A percentile compares a stretch with the other conserved stretches of the same genome.
phyloP scores from a whole-genome alignment of 106 monocot species.

The Acorus calamus region DNA sequence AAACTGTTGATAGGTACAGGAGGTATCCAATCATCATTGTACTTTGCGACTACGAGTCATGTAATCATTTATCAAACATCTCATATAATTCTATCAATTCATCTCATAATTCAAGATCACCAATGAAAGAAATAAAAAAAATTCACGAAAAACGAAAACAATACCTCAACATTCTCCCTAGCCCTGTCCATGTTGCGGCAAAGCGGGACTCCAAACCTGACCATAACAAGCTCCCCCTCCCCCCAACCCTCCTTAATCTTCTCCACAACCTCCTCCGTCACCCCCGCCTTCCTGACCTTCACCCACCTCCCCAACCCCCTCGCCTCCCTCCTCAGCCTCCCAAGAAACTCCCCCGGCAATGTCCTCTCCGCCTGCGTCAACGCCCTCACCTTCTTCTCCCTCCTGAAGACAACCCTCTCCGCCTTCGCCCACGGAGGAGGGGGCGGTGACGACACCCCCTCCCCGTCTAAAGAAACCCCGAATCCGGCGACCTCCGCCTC shows the following conservation, averaged over 20 bases:
- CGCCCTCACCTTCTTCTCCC: slow-evolving; percentile 49
- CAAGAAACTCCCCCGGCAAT: slow-evolving; percentile 27
- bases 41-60: no score
- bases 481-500: not conserved
- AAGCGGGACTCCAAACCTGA: slow-evolving; percentile 66
- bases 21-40: no score
- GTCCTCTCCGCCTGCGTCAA: slow-evolving; percentile 42
- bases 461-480: not conserved
- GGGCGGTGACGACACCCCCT: not conserved
- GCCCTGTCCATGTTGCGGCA: slow-evolving; percentile 70
- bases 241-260: slow-evolving; percentile 49
- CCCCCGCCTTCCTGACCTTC: slow-evolving; percentile 74
- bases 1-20: no score
- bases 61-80: not conserved
- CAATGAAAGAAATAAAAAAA: not conserved
- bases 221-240: slow-evolving; percentile 49
- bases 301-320: slow-evolving; percentile 50
- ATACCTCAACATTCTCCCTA: slow-evolving; percentile 77
- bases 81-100: no score
- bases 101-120: not conserved
- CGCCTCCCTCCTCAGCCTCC: slow-evolving; percentile 42
- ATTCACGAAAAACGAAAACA: not conserved
- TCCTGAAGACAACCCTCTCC: slow-evolving; percentile 38
- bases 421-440: slow-evolving; percentile 38
- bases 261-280: slow-evolving; percentile 63